Base-by-base conservation (phyloP, 2,329 filamentous ascomycete species). In the Grosmannia serpens region DNA sequence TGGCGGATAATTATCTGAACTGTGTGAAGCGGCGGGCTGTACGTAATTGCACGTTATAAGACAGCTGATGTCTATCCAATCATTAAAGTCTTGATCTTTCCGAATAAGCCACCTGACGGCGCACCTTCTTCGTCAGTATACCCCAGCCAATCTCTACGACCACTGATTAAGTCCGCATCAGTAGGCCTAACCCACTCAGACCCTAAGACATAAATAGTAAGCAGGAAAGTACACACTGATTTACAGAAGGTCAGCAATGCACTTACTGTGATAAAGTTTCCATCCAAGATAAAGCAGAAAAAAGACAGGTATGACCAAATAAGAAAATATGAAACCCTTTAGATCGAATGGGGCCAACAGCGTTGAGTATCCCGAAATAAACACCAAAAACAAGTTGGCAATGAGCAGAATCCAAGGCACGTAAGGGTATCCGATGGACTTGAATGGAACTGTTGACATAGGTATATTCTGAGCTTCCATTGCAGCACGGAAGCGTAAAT, bases 331-430 rank as follows among this genome's bases (percentile, higher is more conserved):
- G 64, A 88, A 88, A 56, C 77, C 73, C 59, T 74, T 74, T 15
- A 77, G 79, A 65, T 71, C 75, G 79, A 85, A 88, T 47, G 57
- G 59, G 49, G 71, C 72, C n/a, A 88, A 82, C 66, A 87, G 87
- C 4, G 79, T 77, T 13, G 83, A 84, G 70, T 88, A 89, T 2
- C 86, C 86, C 65, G 85, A 84, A 0, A 85, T 87, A 22, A 88
- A 59, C 56, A 83, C 77, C 61, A 88, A 84, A 53, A 88, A 69
- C 3, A 79, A 61, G 69, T 80, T 85, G 71, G 86, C 84, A 68
- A 83, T 79, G 4, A 87, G 72, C 4, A 85, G 85, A 64, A 85
- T 85, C 70, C 76, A 84, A 1, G 84, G 78, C 44, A 86, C 75
- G 65, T 75, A 88, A 0, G 85, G 85, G 69, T 87, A 83, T 60